Evolutionary conservation across 306 rosid species (phyloP), one percentile per base, ranked within the genome.

Genomic region (Sesbania bispinosa): DNA sequence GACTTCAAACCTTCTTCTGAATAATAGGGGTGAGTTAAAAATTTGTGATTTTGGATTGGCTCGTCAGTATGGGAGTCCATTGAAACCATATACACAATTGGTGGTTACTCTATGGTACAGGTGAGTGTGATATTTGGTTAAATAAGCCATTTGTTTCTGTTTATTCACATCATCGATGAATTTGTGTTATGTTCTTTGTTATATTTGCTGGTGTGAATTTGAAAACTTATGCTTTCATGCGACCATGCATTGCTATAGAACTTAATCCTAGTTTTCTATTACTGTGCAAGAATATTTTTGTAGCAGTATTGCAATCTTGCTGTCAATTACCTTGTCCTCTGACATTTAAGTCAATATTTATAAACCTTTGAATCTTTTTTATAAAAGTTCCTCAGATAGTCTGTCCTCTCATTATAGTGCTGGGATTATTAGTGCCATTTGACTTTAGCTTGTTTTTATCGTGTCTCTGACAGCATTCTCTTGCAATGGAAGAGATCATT

Each of bases 101-200:
- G 99, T 95, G 69, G 99, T 95, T 74, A 95, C 99, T 63, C 99
- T 95, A 79, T 95, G 99, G 99, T 95, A 95, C 87, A 91, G 99
- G 99, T 95, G 46, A 81, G 96, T 64, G 36, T 38, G 20, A 11
- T 62, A 11, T 38, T 61, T 11, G 6, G 35, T 62, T 62, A 62
- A 38, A 38, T n/a, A 24, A 30, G 68, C 35, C 68, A 62, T 10
- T 62, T 39, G 50, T 38, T 62, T 62, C 6, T 38, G 50, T 38
- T 62, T 38, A 38, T 62, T 62, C n/a, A 15, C 46, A 16, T 42
- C 26, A 69, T 39, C 2, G 20, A 41, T 10, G 36, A n/a, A 27
- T 50, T 75, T 7, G 42, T 57, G 18, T 63, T 60, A 7, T 65
- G 46, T 54, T 43, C 15, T 73, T 54, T 11, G 9, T 15, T 23